Evolutionary conservation across 129 eudicot genomes (phyloP), one percentile per base, ranked within the genome.

Genomic region (Erigeron canadensis): DNA sequence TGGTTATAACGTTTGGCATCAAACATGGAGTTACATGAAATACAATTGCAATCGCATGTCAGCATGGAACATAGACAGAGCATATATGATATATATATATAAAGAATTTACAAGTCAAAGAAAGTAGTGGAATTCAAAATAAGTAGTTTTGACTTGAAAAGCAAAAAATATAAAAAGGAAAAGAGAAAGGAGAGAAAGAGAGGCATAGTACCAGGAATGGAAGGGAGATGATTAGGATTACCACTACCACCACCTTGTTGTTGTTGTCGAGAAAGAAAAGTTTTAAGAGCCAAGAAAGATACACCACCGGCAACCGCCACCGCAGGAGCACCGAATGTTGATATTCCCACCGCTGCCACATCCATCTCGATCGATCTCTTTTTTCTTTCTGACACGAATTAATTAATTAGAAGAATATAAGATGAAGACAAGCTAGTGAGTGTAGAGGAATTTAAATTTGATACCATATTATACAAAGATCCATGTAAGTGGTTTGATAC

Each of bases 301-400:
- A 75, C 10, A 63, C 84, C 81, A 19, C 77, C 74, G 63, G 70
- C 82, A 19, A 79, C 82, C 16, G 77, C 87, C 34, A 84, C 89
- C 10, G 77, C 92, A 41, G 88, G 96, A 39, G 84, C 91, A 41
- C 84, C 88, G 10, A 76, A 23, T 23, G 34, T 61, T 7, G 86
- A 77, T 11, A 78, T 28, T 15, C 73, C 79, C 67, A 23, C 80
- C 63, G 84, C 40, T 2, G 89, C 86, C 53, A 84, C 38, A 47
- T 86, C 77, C 79, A 77, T 77, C 23, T 13, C 42, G 41, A n/a
- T 13, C 42, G 41, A n/a, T 22, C 4, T 40, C 40, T 11, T 55
- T 2, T 13, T 55, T 11, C 0, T 39, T 12, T 56, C 21, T 42
- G 2, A n/a, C 15, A 60, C 0, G n/a, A n/a, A n/a, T n/a, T n/a